Conservation (phyloP, 441 rosid species). For the Adansonia grandidieri region DNA sequence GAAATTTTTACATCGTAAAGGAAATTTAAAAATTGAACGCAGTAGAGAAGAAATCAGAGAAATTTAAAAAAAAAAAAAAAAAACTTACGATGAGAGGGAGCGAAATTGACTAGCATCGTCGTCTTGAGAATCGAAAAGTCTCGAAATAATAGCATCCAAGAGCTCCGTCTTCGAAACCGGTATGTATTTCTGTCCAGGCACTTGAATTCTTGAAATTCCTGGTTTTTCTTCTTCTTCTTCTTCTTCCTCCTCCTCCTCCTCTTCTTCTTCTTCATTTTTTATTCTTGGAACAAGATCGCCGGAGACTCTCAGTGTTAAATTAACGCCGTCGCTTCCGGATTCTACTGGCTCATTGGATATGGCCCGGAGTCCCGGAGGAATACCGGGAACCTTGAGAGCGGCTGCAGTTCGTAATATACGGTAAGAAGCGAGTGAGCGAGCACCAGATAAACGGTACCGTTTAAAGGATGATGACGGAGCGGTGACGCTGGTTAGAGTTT, state of each 20-base stretch:
- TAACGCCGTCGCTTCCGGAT: conserved; percentile 30
- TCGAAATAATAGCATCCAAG: conserved; percentile 55
- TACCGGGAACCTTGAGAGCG: conserved; percentile 23
- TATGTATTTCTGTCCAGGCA: conserved; percentile 78
- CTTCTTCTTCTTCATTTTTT: conserved; percentile 33
- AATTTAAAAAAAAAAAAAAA: neutral
- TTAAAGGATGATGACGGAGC: conserved; percentile 34
- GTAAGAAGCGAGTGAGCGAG: conserved; percentile 23
- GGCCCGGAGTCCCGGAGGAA: conserved; percentile 40
- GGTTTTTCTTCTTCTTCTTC: conserved; percentile 42
- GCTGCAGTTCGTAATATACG: conserved; percentile 19
- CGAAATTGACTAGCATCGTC: conserved; percentile 62
- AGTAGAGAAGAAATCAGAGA: neutral
- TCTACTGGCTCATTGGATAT: conserved; percentile 38
- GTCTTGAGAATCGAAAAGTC: conserved; percentile 54
- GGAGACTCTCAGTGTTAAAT: conserved; percentile 6
- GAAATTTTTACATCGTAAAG: conserved; percentile 14
- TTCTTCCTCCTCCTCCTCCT: conserved; percentile 39
- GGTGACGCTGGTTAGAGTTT: conserved; percentile 43
- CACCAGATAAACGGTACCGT: conserved; percentile 1
- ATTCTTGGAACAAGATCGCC: conserved; percentile 23
- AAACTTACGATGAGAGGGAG: conserved; percentile 72
- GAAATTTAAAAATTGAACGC: conserved; percentile 16
- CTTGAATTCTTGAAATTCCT: conserved; percentile 67
- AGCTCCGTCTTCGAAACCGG: conserved; percentile 78